phyloP scores from a whole-genome alignment of 306 rosid genomes.

The Begonia masoniana region DNA sequence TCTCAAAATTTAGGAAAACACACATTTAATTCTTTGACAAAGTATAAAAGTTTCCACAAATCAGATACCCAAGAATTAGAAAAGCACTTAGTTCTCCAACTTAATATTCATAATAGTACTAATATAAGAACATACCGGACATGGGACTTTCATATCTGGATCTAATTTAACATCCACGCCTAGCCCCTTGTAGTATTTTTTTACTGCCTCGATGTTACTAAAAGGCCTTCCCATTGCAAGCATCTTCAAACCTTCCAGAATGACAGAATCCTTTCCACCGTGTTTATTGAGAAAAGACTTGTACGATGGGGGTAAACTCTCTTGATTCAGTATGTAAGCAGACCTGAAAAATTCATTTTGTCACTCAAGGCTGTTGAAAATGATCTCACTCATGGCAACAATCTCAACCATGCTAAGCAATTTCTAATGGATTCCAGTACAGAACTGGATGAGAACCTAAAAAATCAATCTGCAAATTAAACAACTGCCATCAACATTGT shows the following conservation, averaged over 20 bases:
- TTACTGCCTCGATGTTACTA: slow-evolving; percentile 48
- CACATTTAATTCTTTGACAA: too few relatives aligned
- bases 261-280: slow-evolving; percentile 73
- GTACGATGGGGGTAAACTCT: slow-evolving; percentile 82
- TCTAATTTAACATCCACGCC: slow-evolving; percentile 53
- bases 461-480: too few relatives aligned
- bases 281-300: slow-evolving; percentile 89
- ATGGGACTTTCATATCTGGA: slow-evolving; percentile 76
- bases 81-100: too few relatives aligned
- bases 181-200: slow-evolving; percentile 43
- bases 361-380: neutral
- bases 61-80: too few relatives aligned
- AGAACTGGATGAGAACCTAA: too few relatives aligned
- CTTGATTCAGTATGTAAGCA: slow-evolving; percentile 90
- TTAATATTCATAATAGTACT: too few relatives aligned
- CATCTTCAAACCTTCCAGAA: slow-evolving; percentile 68
- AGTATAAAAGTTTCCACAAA: too few relatives aligned
- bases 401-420: too few relatives aligned
- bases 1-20: too few relatives aligned
- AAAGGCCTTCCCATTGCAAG: slow-evolving; percentile 61
- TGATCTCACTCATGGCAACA: neutral
- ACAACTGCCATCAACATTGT: too few relatives aligned
- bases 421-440: too few relatives aligned
- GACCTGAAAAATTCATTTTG: slow-evolving; percentile 44
- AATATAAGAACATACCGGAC: slow-evolving; percentile 43